Conservation (phyloP, 129 eudicot genomes). For the Ambrosia artemisiifolia region DNA sequence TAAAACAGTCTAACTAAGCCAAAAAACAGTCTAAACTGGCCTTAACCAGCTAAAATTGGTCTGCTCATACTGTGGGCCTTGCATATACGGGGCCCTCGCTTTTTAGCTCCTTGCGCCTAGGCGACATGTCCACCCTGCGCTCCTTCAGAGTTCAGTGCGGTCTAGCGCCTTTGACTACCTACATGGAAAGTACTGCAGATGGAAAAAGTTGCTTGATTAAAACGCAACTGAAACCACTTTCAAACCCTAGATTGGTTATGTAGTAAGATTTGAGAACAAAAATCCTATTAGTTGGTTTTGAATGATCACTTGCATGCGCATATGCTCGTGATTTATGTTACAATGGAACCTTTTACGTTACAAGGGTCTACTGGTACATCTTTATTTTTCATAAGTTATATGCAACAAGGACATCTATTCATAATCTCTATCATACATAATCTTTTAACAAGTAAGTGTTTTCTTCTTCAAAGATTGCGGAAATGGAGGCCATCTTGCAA, state of each 20-base stretch:
- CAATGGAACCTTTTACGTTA: conserved; percentile 3
- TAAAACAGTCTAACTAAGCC: too few relatives aligned
- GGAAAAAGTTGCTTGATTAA: background rate
- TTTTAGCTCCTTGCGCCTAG: too few relatives aligned
- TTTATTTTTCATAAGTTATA: background rate
- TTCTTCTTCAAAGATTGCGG: conserved; percentile 48
- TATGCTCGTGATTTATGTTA: background rate
- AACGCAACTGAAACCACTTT: background rate
- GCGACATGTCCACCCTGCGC: too few relatives aligned
- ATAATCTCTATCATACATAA: background rate
- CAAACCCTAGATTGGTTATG: background rate
- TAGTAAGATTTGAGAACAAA: background rate
- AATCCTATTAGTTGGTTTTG: background rate
- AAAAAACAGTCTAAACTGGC: too few relatives aligned
- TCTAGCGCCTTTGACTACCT: too few relatives aligned
- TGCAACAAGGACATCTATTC: background rate
- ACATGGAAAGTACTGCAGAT: background rate
- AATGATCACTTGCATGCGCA: background rate
- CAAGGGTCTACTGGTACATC: background rate
- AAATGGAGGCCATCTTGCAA: conserved; percentile 89
- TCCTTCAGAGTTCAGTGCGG: too few relatives aligned
- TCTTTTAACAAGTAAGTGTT: conserved; percentile 1
- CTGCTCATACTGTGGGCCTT: too few relatives aligned
- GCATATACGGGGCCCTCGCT: too few relatives aligned
- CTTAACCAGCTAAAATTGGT: too few relatives aligned